phyloP scores from a whole-genome alignment of 2,329 filamentous ascomycete species.

The Cyclaneusma minus region DNA sequence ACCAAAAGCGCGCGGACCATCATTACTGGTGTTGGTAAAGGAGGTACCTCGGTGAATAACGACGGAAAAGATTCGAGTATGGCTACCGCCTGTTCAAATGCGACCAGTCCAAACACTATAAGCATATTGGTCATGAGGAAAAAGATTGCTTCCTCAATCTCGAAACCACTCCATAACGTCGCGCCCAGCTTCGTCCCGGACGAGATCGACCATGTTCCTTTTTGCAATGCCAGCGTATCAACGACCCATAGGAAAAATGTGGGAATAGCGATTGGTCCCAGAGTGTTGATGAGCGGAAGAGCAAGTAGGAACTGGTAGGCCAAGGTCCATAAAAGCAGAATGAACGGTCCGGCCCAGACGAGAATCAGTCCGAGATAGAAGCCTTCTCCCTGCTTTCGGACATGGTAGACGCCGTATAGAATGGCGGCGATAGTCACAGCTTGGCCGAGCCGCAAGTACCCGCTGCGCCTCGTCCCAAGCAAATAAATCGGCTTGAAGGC shows the following conservation, averaged over 20 bases:
- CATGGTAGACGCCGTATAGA: constrained; percentile 26
- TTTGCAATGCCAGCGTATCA: constrained; percentile 49
- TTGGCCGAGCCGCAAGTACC: constrained; percentile 30
- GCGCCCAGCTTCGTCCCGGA: constrained; percentile 49
- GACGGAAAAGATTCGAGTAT: constrained; percentile 47
- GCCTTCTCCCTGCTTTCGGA: constrained; percentile 29
- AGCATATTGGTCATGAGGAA: constrained; percentile 56
- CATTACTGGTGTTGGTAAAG: constrained; percentile 29
- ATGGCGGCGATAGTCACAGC: constrained; percentile 27
- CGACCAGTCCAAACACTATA: constrained; percentile 52
- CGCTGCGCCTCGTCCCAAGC: constrained; percentile 8
- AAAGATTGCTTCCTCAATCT: constrained; percentile 61
- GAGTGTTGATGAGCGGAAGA: constrained; percentile 40
- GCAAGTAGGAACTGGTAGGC: constrained; percentile 47
- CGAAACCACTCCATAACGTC: constrained; percentile 47
- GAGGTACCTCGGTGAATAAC: constrained; percentile 33
- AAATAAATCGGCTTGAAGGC: constrained; percentile 40
- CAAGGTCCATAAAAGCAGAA: constrained; percentile 46
- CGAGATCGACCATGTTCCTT: constrained; percentile 59
- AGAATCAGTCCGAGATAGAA: constrained; percentile 59
- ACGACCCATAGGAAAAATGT: constrained; percentile 60
- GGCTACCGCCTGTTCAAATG: constrained; percentile 54
- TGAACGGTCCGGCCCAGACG: constrained; percentile 51
- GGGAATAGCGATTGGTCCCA: constrained; percentile 43
- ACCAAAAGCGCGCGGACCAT: constrained; percentile 35